Percentiles rank a stretch among this genome's conserved stretches.
Conservation (phyloP, 2,329 filamentous ascomycete species). For the Microsporum canis region DNA sequence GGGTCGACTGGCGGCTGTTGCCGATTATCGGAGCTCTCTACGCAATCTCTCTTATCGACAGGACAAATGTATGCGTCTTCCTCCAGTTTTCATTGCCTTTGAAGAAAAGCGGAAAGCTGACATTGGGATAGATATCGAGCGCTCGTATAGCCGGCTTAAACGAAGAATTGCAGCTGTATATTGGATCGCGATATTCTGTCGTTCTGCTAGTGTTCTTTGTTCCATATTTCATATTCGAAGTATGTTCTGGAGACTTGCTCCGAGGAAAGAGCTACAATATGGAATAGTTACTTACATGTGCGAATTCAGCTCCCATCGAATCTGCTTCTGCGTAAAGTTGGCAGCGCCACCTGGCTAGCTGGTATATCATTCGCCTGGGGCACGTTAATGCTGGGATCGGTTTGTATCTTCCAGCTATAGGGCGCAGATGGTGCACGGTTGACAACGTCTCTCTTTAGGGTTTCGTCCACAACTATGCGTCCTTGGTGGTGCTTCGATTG, state of each 20-base stretch:
- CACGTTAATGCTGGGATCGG: slow-evolving; percentile 10
- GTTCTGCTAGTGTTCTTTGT: slow-evolving; percentile 15
- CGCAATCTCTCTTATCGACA: slow-evolving; percentile 65
- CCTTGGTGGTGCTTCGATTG: slow-evolving; percentile 31
- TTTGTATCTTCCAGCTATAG: neutral
- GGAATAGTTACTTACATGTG: neutral
- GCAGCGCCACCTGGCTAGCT: slow-evolving; percentile 12
- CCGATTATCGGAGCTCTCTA: slow-evolving; percentile 55
- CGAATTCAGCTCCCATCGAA: slow-evolving; percentile 11
- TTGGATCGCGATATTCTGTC: slow-evolving; percentile 13
- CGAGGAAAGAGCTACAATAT: neutral
- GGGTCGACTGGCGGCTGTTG: slow-evolving; percentile 55
- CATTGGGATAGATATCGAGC: slow-evolving; percentile 4
- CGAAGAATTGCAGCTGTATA: slow-evolving; percentile 10
- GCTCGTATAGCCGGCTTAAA: slow-evolving; percentile 13
- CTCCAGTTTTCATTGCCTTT: neutral
- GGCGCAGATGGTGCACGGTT: neutral
- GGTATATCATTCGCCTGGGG: slow-evolving; percentile 13
- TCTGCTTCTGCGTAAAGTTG: slow-evolving; percentile 12
- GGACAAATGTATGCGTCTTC: slow-evolving; percentile 50
- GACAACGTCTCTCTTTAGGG: neutral
- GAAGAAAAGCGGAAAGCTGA: neutral
- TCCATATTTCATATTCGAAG: slow-evolving; percentile 17
- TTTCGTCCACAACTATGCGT: slow-evolving; percentile 23
- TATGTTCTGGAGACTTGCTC: neutral